A percentile compares a stretch with the other conserved stretches of the same genome.
Evolutionary conservation across 1,284 basidiomycete species (phyloP).

Genomic region (Fomitopsis schrenkii): DNA sequence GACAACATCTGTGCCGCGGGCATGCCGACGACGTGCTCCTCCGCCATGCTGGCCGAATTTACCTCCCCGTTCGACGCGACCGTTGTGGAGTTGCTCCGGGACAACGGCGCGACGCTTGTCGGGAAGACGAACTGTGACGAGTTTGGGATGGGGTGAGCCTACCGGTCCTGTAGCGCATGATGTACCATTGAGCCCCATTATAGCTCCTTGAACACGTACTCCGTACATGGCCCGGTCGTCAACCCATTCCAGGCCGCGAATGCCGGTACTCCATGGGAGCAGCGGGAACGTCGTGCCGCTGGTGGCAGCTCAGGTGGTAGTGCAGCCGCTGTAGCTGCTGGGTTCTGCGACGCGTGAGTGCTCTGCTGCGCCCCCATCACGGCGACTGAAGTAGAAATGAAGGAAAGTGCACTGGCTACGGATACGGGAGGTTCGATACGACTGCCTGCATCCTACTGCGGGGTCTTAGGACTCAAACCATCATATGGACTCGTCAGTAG

Average conservation of each 20-base stretch:
- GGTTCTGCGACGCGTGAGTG: constrained; percentile 75
- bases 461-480: constrained; percentile 89
- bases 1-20: constrained; percentile 78
- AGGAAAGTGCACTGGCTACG: constrained; percentile 78
- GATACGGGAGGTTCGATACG: constrained; percentile 96
- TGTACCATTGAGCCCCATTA: constrained; percentile 8
- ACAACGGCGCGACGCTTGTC: constrained; percentile 68
- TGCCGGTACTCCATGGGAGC: constrained; percentile 18
- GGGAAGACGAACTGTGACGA: constrained; percentile 98
- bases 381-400: constrained; percentile 6
- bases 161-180: constrained; percentile 7
- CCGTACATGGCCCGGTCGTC: constrained; percentile 69
- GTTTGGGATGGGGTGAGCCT: constrained; percentile 92
- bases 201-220: constrained; percentile 73
- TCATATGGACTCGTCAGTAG: constrained; percentile 91
- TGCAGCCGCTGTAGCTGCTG: constrained; percentile 77
- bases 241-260: constrained; percentile 57
- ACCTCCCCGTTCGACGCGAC: constrained; percentile 86
- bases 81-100: constrained; percentile 63
- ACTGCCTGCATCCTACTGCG: constrained; percentile 92
- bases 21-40: constrained; percentile 78
- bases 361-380: not conserved
- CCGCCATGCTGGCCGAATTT: constrained; percentile 72
- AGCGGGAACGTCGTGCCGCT: constrained; percentile 55
- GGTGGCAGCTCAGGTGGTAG: constrained; percentile 86